phyloP scores from a whole-genome alignment of 139 green algal species.

The Coelastrella sp. region DNA sequence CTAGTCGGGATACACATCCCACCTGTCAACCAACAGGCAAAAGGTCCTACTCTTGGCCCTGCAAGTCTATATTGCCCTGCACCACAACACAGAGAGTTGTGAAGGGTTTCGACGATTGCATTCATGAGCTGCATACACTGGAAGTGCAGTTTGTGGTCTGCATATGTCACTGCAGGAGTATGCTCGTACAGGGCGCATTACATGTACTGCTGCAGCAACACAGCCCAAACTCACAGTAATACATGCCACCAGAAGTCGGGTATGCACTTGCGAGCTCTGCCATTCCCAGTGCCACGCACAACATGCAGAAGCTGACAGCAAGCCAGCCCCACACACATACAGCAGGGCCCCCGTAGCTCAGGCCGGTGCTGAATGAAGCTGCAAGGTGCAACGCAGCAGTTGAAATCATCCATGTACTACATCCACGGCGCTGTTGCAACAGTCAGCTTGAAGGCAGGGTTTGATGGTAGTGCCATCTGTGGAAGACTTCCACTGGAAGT shows the following conservation, averaged over 20 bases:
- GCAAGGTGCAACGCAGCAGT: not conserved
- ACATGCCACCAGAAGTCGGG: slow-evolving; percentile 54
- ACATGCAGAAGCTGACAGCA: slow-evolving; percentile 8
- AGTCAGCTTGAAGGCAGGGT: not conserved
- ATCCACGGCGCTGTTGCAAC: not conserved
- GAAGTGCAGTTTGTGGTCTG: too few relatives aligned
- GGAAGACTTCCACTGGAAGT: too few relatives aligned
- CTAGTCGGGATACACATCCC: too few relatives aligned
- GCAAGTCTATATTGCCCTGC: slow-evolving; percentile 40
- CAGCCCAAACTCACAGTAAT: slow-evolving; percentile 34
- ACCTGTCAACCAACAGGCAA: slow-evolving; percentile 47
- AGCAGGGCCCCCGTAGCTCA: slow-evolving; percentile 49
- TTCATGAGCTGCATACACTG: not conserved
- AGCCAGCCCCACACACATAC: slow-evolving; percentile 58
- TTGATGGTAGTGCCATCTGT: too few relatives aligned
- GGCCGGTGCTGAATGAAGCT: slow-evolving; percentile 48
- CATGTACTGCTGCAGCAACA: too few relatives aligned
- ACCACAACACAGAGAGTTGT: slow-evolving; percentile 20
- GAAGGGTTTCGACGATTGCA: not conserved
- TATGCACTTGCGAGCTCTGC: slow-evolving; percentile 52
- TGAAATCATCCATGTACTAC: not conserved
- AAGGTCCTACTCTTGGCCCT: slow-evolving; percentile 1
- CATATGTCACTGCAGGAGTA: too few relatives aligned
- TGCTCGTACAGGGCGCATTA: too few relatives aligned
- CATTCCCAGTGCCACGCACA: slow-evolving; percentile 57